These are phyloP conservation scores for Pleurotus citrinopileatus DNA, from an alignment of 768 basidiomycete genomes.

Conservation along the genomic window DNA sequence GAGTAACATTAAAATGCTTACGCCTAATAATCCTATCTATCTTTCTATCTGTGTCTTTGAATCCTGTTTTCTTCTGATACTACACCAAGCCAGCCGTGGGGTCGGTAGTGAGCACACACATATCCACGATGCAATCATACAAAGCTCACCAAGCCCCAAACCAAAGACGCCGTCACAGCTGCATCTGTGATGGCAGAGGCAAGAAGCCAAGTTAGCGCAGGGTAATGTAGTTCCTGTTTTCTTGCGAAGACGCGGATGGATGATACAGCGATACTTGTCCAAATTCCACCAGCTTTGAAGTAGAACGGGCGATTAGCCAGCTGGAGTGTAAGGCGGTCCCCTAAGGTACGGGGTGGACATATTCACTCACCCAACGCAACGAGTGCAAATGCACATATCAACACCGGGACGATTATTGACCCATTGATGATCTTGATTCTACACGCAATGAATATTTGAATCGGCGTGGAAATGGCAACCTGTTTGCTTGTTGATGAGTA, in stretches of 20 bases:
- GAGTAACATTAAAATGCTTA: conserved; percentile 6
- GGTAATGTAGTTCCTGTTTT: conserved; percentile 42
- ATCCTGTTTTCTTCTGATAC: conserved; percentile 30
- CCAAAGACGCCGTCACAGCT: conserved; percentile 36
- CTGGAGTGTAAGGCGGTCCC: too few species aligned
- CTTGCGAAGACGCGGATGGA: conserved; percentile 32
- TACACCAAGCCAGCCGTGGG: too few species aligned
- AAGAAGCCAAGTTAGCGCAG: conserved; percentile 43
- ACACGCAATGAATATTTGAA: conserved; percentile 3
- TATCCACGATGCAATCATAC: too few species aligned
- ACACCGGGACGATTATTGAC: not conserved
- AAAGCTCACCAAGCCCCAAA: conserved; percentile 30
- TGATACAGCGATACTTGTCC: conserved; percentile 32
- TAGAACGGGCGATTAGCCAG: too few species aligned
- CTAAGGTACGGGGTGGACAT: not conserved
- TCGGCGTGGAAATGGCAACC: conserved; percentile 2
- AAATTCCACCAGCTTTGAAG: conserved; percentile 43
- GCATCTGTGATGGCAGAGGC: conserved; percentile 39
- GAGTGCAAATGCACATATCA: not conserved
- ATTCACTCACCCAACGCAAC: not conserved
- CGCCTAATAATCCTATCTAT: conserved; percentile 32
- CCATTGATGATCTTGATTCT: not conserved
- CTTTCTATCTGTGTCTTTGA: conserved; percentile 30
- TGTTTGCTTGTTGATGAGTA: not conserved
- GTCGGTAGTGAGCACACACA: too few species aligned